Evolutionary conservation across 129 eudicot species (phyloP), one percentile per base, ranked within the genome.

Genomic region (Deinandra increscens): DNA sequence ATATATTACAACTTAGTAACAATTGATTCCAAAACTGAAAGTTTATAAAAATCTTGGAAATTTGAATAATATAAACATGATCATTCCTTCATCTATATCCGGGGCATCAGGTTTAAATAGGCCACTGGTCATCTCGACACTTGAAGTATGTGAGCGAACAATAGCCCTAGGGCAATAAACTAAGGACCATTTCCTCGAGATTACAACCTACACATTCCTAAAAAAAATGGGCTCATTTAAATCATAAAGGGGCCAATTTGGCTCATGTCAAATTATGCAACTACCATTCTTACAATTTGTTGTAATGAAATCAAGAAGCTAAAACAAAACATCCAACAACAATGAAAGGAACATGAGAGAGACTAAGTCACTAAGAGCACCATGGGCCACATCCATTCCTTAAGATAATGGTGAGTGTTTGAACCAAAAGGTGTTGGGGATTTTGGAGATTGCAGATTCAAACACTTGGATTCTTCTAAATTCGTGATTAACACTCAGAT

Each of bases 371-470:
- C n/a, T n/a, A n/a, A n/a, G n/a, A n/a, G 92, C 87, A 37, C 91
- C 95, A 68, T 91, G 95, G 15, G 89, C 85, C 0, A 87, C 91
- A 81, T 91, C 92, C 95, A 87, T 87, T 13, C 95, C 95, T n/a
- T 6, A 91, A 9, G 6, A 91, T 87, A 0, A 91, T 44, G 0
- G 95, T 90, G 95, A 17, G 46, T 53, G 68, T 62, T 69, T 0
- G 89, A 88, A 10, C 87, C 81, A 43, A 83, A 1, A 0, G 95
- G 95, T 4, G n/a, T n/a, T n/a, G n/a, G n/a, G n/a, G n/a, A n/a
- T n/a, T n/a, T n/a, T n/a, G n/a, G n/a, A n/a, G n/a, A n/a, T n/a
- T n/a, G n/a, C n/a, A n/a, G n/a, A n/a, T n/a, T n/a, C n/a, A n/a
- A n/a, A n/a, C n/a, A n/a, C n/a, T n/a, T n/a, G n/a, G n/a, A n/a